Base-by-base conservation (phyloP, 169 alveolate genomes). In the Plasmodium vivax region DNA sequence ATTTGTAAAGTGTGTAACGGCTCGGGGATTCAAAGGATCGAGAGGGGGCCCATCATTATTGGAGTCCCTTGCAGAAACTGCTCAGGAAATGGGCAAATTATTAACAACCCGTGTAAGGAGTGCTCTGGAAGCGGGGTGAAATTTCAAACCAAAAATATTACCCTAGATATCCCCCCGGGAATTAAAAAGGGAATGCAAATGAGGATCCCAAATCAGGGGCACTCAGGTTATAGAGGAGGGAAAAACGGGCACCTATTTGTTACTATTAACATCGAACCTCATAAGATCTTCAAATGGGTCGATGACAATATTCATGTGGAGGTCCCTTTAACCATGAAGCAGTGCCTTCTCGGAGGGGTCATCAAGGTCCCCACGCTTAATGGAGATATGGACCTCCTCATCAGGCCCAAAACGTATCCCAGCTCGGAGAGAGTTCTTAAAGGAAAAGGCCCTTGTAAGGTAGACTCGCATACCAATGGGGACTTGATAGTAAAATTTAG, bases 261-360 rank as follows among this genome's bases (percentile, higher is more conserved):
- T 43, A 97, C 94, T 51, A 96, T 97, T 73, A 96, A 96, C 93
- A 97, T 97, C 51, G 97, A 94, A 75, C 98, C 98, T 4, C 98
- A 97, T 94, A 92, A 93, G 41, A 81, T 91, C 23, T 96, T 97
- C 85, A 97, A 96, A 83, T 97, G 98, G 98, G 85, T 97, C 30
- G 98, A 97, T 85, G 98, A 97, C 62, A 98, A 97, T 93, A 94
- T 97, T 23, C 98, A 97, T 96, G 97, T 97, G n/a, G 95, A 97
- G 93, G 96, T 97, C 19, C 98, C 98, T 5, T 82, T 97, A 83
- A 93, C 98, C 68, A 92, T 97, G 41, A 97, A 97, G 51, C 98
- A 97, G 82, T 96, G 98, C 43, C 85, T 97, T 32, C 84, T 96
- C 34, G 99, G 99, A 0, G 99, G 98, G n/a, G 92, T 93, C 51